Evolutionary conservation across 148 eudicot species (phyloP).

Genomic region (Arctostaphylos glauca): DNA sequence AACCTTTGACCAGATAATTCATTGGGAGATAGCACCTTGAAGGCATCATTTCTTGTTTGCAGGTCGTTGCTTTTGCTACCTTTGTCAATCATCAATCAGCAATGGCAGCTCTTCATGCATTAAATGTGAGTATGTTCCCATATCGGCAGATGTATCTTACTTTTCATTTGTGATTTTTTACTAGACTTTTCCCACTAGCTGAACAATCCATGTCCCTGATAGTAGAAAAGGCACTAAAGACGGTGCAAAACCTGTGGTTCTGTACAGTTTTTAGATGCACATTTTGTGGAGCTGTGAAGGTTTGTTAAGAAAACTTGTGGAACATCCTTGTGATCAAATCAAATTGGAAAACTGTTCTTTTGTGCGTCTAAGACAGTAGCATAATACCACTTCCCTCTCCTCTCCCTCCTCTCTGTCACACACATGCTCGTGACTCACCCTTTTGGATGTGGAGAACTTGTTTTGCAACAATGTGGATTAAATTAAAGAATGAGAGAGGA

Average conservation of each 20-base stretch:
- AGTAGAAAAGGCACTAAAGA: too few species aligned
- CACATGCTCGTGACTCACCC: neutral
- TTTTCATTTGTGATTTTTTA: neutral
- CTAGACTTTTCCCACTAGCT: too few species aligned
- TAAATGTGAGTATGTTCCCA: constrained; percentile 47
- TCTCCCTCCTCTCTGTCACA: neutral
- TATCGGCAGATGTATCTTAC: neutral
- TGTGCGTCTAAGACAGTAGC: neutral
- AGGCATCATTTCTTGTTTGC: constrained; percentile 20
- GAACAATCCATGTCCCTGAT: too few species aligned
- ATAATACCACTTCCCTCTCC: neutral
- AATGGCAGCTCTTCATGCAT: constrained; percentile 60
- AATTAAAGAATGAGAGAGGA: too few species aligned
- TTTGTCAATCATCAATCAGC: constrained; percentile 84
- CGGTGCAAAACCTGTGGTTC: too few species aligned
- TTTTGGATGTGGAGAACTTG: too few species aligned
- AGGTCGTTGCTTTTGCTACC: constrained; percentile 98
- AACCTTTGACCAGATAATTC: neutral
- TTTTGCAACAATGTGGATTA: too few species aligned
- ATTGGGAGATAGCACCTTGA: constrained; percentile 7
- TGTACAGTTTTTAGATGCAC: neutral
- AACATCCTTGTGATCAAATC: neutral
- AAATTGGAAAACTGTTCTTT: neutral
- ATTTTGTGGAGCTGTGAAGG: constrained; percentile 3
- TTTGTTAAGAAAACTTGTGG: neutral